phyloP scores from a whole-genome alignment of 495 filamentous ascomycete species.

The Penicillium dipodomyicola region DNA sequence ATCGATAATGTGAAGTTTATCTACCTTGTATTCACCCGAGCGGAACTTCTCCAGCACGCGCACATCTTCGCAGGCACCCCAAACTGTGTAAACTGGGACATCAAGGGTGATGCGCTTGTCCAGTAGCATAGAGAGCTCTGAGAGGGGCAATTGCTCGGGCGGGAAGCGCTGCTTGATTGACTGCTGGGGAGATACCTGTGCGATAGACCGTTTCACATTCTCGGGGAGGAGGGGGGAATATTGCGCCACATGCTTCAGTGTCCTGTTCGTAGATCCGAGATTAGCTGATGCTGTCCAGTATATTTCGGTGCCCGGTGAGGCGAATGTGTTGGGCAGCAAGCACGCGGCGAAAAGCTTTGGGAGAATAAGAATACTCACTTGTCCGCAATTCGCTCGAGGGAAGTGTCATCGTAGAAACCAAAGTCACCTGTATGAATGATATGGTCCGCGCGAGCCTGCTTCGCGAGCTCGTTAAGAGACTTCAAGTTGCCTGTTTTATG shows the following conservation, averaged over 20 bases:
- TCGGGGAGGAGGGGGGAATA: slow-evolving; percentile 95
- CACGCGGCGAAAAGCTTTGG: not conserved
- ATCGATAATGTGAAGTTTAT: slow-evolving; percentile 96
- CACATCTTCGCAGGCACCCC: slow-evolving; percentile 99
- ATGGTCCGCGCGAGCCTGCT: slow-evolving; percentile 86
- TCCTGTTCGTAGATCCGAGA: slow-evolving; percentile 53
- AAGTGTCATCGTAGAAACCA: slow-evolving; percentile 96
- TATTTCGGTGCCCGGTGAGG: slow-evolving; percentile 7
- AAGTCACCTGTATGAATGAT: slow-evolving; percentile 99
- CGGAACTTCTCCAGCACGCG: slow-evolving; percentile 97
- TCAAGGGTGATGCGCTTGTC: slow-evolving; percentile 84
- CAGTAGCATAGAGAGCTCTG: slow-evolving; percentile 89
- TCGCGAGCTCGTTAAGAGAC: slow-evolving; percentile 94
- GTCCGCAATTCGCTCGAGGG: slow-evolving; percentile 94
- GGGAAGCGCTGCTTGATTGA: slow-evolving; percentile 79
- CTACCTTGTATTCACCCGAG: slow-evolving; percentile 96
- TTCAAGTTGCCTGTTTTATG: slow-evolving; percentile 75
- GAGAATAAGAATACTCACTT: slow-evolving; percentile 64
- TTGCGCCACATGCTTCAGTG: slow-evolving; percentile 95
- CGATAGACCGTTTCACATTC: slow-evolving; percentile 80
- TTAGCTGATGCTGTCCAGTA: slow-evolving; percentile 20
- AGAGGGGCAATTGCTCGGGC: slow-evolving; percentile 82
- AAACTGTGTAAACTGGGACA: slow-evolving; percentile 97
- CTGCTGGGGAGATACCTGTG: slow-evolving; percentile 57
- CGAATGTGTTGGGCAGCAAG: slow-evolving; percentile 17